These are phyloP conservation scores for Mallotus nudiflorus DNA, from an alignment of 345 rosid genomes.

Conservation along the genomic window DNA sequence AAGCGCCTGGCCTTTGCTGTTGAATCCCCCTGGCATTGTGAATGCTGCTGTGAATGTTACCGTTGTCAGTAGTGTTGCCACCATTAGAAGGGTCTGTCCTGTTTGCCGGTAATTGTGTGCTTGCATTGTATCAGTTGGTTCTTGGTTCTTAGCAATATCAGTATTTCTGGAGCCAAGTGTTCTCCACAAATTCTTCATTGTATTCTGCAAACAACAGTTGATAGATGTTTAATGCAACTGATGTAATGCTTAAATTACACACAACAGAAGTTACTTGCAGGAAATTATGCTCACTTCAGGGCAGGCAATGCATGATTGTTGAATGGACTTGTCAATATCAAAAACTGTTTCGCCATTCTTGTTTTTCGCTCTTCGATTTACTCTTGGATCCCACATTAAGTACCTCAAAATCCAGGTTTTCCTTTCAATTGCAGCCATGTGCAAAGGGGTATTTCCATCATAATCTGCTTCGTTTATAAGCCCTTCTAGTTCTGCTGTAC, in stretches of 20 bases:
- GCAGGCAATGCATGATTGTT: neutral
- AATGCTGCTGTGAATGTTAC: conserved; percentile 8
- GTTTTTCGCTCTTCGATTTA: neutral
- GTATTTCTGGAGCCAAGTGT: neutral
- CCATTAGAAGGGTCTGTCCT: conserved; percentile 1
- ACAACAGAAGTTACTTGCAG: neutral
- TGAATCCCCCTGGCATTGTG: neutral
- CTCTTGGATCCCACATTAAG: neutral
- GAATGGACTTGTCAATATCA: neutral
- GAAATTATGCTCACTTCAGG: neutral
- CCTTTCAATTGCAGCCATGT: conserved; percentile 2
- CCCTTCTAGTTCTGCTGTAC: neutral
- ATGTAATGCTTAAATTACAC: too few relatives aligned
- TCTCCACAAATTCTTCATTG: neutral
- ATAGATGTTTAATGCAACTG: too few relatives aligned
- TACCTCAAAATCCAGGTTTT: neutral
- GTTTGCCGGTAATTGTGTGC: neutral
- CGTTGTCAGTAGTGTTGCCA: neutral
- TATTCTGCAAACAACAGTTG: neutral
- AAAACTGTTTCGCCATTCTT: neutral
- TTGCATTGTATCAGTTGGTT: neutral
- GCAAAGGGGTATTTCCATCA: neutral
- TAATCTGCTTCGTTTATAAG: neutral
- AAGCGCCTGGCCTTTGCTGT: neutral
- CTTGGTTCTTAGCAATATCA: neutral